A percentile compares a stretch with the other conserved stretches of the same genome.
Evolutionary conservation across 768 basidiomycete genomes (phyloP).

Genomic region (Kwoniella botswanensis): DNA sequence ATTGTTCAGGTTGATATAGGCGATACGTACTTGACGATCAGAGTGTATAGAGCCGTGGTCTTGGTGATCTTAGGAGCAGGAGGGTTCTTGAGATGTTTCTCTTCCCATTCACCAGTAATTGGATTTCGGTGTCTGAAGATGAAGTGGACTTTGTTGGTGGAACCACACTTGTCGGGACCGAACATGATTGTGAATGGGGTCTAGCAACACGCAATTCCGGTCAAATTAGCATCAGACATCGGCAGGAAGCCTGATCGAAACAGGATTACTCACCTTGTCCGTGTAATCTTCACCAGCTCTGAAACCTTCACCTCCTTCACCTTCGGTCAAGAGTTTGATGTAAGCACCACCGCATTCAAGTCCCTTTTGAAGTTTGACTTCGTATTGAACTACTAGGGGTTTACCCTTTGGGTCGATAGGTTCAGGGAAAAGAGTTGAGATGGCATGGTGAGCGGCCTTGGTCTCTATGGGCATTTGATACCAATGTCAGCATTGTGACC

Average conservation of each 20-base stretch:
- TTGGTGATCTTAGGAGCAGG: slow-evolving; percentile 88
- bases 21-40: slow-evolving; percentile 78
- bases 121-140: slow-evolving; percentile 99
- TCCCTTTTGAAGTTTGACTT: slow-evolving; percentile 99
- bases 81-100: slow-evolving; percentile 87
- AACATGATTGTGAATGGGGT: slow-evolving; percentile 76
- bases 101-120: slow-evolving; percentile 87
- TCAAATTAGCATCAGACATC: neutral
- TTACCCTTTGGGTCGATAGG: slow-evolving; percentile 78
- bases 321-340: slow-evolving; percentile 78
- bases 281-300: slow-evolving; percentile 58
- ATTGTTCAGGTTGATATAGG: neutral
- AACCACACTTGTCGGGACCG: slow-evolving; percentile 75
- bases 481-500: neutral
- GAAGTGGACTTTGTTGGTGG: slow-evolving; percentile 75
- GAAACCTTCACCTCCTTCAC: slow-evolving; percentile 49
- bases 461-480: slow-evolving; percentile 62
- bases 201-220: slow-evolving; percentile 27
- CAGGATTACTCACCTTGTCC: slow-evolving; percentile 51
- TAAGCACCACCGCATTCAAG: slow-evolving; percentile 99
- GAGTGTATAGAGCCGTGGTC: slow-evolving; percentile 90
- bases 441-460: slow-evolving; percentile 98
- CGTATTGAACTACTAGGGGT: slow-evolving; percentile 94
- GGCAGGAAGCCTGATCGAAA: too few relatives aligned
- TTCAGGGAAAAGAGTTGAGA: slow-evolving; percentile 83